Conservation (phyloP, 352 stramenopile genomes). For the Plasmopara muralis region DNA sequence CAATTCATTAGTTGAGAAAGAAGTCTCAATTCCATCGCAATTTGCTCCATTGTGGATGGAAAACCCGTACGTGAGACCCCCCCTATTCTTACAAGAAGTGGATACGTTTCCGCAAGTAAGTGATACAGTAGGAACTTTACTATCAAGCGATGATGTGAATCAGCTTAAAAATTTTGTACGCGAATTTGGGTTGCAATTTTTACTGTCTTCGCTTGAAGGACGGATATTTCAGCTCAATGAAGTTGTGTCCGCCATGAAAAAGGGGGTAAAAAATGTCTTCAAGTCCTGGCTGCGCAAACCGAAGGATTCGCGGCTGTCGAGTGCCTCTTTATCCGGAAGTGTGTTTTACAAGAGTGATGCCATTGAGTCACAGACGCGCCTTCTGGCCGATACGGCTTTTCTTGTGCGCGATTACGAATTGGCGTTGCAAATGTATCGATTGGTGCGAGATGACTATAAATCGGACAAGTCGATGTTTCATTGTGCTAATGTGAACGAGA, state of each 20-base stretch:
- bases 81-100: constrained; percentile 33
- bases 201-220: constrained; percentile 74
- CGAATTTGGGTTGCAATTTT: constrained; percentile 67
- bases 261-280: constrained; percentile 89
- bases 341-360: constrained; percentile 74
- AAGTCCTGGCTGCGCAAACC: constrained; percentile 89
- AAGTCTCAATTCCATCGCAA: constrained; percentile 18
- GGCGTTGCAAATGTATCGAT: constrained; percentile 85
- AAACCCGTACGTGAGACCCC: constrained; percentile 59
- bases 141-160: constrained; percentile 64
- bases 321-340: constrained; percentile 9
- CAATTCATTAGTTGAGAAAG: constrained; percentile 50
- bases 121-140: constrained; percentile 31
- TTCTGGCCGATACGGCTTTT: constrained; percentile 87
- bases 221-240: constrained; percentile 85
- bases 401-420: constrained; percentile 87
- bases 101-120: constrained; percentile 28
- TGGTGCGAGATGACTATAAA: constrained; percentile 88
- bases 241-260: constrained; percentile 85
- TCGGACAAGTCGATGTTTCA: constrained; percentile 84
- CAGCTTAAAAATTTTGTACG: constrained; percentile 65
- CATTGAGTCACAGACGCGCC: constrained; percentile 85
- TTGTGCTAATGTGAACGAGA: constrained; percentile 79
- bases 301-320: constrained; percentile 50
- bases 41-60: constrained; percentile 36